Evolutionary conservation across 768 basidiomycete genomes (phyloP), one percentile per base, ranked within the genome.

Genomic region (Leccinellum rugosiceps): DNA sequence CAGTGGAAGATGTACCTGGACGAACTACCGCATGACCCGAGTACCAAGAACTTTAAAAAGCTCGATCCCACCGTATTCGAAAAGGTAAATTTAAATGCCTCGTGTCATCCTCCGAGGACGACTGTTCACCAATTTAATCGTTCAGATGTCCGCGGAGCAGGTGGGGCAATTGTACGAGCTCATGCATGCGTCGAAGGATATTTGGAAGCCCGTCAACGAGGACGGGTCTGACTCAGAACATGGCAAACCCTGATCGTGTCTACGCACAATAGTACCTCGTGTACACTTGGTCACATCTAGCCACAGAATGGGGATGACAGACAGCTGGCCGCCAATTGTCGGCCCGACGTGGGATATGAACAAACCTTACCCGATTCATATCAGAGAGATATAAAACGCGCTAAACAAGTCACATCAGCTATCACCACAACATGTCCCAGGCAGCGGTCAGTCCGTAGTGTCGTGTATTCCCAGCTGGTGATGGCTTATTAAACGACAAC

Each of bases 1-100:
- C 92, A 98, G 66, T 99, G 96, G 96, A 97, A 96, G 72, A 71
- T 83, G 57, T 98, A 99, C 72, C 79, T 98, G 55, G 92, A 96
- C 63, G 74, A 83, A 58, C 70, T 89, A 32, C 85, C 85, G 13
- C 73, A 65, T 26, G 80, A 78, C 14, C 67, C 74, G 6, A 54
- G 53, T 9, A 74, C 69, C 3, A 68, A 74, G 53, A 66, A 63
- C 32, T 92, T 89, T 65, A 86, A 82, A 70, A 87, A 74, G 58
- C 74, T 94, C 35, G 90, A 94, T 69, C 70, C 84, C 10, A 85
- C 83, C 1, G 67, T 84, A 25, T 83, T 91, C 61, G 91, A 93
- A 69, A 91, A 90, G 83, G 92, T 88, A 60, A 43, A 23, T 25
- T 23, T 3, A 21, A 14, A 7, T 1, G 38, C 11, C 31, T 47